A percentile compares a stretch with the other conserved stretches of the same genome.
phyloP scores from a whole-genome alignment of 768 basidiomycete genomes.

The Termitomyces sp. region DNA sequence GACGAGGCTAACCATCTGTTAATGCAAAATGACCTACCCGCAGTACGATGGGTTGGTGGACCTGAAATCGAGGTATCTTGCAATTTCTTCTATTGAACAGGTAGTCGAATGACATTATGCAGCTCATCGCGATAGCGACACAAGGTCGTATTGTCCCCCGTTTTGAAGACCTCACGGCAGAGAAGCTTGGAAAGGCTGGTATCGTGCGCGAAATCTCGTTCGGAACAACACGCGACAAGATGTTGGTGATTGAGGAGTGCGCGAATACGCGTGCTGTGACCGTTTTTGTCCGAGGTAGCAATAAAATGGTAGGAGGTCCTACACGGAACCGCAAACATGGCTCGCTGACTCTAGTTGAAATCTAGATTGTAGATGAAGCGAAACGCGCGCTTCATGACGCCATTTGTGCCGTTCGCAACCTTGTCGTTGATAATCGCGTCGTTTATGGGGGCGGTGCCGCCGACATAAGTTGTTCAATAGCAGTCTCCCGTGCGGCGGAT shows the following conservation, averaged over 20 bases:
- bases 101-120: constrained; percentile 6
- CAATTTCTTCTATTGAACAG: neutral
- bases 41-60: constrained; percentile 98
- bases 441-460: constrained; percentile 99
- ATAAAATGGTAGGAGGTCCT: constrained; percentile 80
- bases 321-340: neutral
- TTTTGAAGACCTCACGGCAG: constrained; percentile 90
- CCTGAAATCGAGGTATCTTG: constrained; percentile 90
- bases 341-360: neutral
- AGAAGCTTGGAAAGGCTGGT: constrained; percentile 91
- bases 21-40: constrained; percentile 97
- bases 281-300: constrained; percentile 94
- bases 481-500: constrained; percentile 92
- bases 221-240: constrained; percentile 98
- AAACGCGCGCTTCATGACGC: constrained; percentile 98
- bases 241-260: constrained; percentile 99
- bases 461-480: constrained; percentile 92
- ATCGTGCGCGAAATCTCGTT: constrained; percentile 92
- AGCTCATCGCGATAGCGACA: constrained; percentile 98
- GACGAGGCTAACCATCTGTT: constrained; percentile 98
- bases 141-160: constrained; percentile 97
- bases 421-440: constrained; percentile 92
- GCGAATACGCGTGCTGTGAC: constrained; percentile 96
- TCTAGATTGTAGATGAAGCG: constrained; percentile 96
- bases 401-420: constrained; percentile 93